Percentiles rank a stretch among this genome's conserved stretches.
Conservation (phyloP, 2,329 filamentous ascomycete genomes). For the Arthrobotrys pseudoclavata region DNA sequence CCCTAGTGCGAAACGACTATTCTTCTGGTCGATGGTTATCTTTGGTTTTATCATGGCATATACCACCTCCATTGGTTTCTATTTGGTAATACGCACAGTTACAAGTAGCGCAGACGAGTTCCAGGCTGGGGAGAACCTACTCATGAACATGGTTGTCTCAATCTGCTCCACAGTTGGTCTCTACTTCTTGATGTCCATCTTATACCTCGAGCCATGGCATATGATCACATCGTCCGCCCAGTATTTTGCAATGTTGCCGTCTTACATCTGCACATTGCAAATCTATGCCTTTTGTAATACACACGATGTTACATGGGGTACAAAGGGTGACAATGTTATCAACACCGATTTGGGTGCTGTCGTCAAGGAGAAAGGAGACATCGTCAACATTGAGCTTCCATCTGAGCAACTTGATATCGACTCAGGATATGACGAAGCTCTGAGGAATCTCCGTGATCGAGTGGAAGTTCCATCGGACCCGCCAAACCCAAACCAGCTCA, state of each 20-base stretch:
- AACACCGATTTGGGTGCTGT: conserved; percentile 92
- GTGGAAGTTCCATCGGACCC: conserved; percentile 79
- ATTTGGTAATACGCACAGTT: conserved; percentile 88
- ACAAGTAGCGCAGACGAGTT: conserved; percentile 70
- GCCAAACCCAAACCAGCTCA: conserved; percentile 81
- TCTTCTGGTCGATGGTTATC: conserved; percentile 87
- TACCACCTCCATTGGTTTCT: conserved; percentile 88
- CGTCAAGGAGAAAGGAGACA: conserved; percentile 77
- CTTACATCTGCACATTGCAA: conserved; percentile 96
- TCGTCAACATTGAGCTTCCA: conserved; percentile 97
- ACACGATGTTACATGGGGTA: conserved; percentile 98
- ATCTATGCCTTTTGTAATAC: conserved; percentile 99
- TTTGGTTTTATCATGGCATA: conserved; percentile 96
- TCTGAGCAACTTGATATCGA: conserved; percentile 98
- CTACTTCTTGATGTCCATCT: conserved; percentile 95
- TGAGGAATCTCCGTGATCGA: conserved; percentile 93
- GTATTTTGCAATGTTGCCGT: conserved; percentile 92
- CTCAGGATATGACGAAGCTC: conserved; percentile 93
- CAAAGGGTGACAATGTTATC: conserved; percentile 96
- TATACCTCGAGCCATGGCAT: conserved; percentile 99
- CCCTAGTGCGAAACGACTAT: conserved; percentile 81
- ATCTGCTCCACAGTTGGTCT: conserved; percentile 89
- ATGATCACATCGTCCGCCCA: conserved; percentile 93
- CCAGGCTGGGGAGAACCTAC: conserved; percentile 83
- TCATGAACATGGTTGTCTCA: conserved; percentile 93